Percentiles rank a stretch among this genome's conserved stretches.
phyloP scores from a whole-genome alignment of 1,139 yeast species.

The Kluyveromyces sp. region DNA sequence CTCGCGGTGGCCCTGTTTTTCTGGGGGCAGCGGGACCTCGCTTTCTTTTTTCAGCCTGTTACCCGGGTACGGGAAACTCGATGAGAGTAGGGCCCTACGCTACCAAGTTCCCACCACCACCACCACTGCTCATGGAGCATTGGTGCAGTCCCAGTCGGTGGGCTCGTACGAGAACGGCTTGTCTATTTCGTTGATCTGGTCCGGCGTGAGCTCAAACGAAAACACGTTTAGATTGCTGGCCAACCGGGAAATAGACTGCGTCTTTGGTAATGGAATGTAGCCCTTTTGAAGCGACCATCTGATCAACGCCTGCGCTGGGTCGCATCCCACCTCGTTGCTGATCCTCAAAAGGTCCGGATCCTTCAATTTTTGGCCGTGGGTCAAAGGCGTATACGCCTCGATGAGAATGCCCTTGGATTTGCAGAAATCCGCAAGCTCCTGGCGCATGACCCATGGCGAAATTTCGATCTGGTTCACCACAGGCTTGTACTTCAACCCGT shows the following conservation, averaged over 20 bases:
- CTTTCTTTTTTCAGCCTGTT: too few species aligned
- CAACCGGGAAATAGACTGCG: slow-evolving; percentile 47
- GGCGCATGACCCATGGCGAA: slow-evolving; percentile 71
- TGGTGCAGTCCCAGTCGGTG: slow-evolving; percentile 66
- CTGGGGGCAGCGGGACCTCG: too few species aligned
- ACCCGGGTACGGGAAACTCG: too few species aligned
- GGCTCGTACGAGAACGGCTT: slow-evolving; percentile 55
- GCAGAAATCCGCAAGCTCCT: slow-evolving; percentile 52
- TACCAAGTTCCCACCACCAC: too few species aligned
- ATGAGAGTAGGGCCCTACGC: too few species aligned
- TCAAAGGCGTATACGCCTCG: slow-evolving; percentile 69
- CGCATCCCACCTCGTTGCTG: slow-evolving; percentile 31
- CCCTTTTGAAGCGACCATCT: slow-evolving; percentile 55
- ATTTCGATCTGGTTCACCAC: slow-evolving; percentile 65
- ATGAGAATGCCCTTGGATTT: slow-evolving; percentile 42
- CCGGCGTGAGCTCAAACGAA: slow-evolving; percentile 42
- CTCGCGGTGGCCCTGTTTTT: too few species aligned
- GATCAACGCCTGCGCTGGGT: slow-evolving; percentile 38
- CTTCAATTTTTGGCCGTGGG: slow-evolving; percentile 47
- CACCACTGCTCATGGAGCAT: slow-evolving; percentile 35
- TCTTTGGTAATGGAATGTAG: slow-evolving; percentile 65
- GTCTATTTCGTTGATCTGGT: slow-evolving; percentile 39
- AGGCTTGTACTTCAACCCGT: slow-evolving; percentile 45
- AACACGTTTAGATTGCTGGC: slow-evolving; percentile 38
- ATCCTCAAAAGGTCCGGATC: slow-evolving; percentile 41